A percentile compares a stretch with the other conserved stretches of the same genome.
Conservation (phyloP, 371 early-diverging fungal genomes). For the Apophysomyces sp. region DNA sequence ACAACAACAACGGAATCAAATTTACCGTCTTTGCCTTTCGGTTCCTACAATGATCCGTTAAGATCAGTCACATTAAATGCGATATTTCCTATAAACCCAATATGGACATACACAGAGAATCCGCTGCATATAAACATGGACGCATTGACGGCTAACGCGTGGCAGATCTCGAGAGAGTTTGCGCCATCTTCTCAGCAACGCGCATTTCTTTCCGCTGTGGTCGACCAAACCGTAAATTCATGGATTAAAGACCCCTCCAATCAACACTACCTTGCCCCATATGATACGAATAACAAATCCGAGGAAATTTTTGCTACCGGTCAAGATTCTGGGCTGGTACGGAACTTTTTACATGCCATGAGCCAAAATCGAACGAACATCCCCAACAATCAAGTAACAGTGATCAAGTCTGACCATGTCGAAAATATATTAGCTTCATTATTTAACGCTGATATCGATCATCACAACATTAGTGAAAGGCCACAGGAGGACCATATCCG, state of each 20-base stretch:
- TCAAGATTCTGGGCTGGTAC: conserved; percentile 14
- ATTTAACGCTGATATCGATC: conserved; percentile 9
- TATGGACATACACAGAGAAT: conserved; percentile 50
- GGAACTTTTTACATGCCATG: conserved; percentile 26
- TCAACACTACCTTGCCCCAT: conserved; percentile 41
- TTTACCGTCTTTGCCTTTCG: conserved; percentile 54
- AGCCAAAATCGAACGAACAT: conserved; percentile 8
- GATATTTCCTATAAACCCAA: conserved; percentile 58
- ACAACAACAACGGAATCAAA: conserved; percentile 2
- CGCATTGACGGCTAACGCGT: conserved; percentile 59
- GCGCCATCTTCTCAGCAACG: conserved; percentile 55
- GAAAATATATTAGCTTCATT: conserved; percentile 22
- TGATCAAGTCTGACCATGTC: conserved; percentile 25
- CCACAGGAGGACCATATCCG: not conserved
- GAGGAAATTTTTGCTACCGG: conserved; percentile 2
- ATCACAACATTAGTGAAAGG: not conserved
- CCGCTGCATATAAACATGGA: conserved; percentile 55
- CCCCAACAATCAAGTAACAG: conserved; percentile 3
- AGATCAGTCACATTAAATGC: conserved; percentile 59
- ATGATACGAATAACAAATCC: conserved; percentile 24
- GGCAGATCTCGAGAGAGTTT: conserved; percentile 60
- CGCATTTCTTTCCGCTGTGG: conserved; percentile 52
- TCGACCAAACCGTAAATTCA: conserved; percentile 60
- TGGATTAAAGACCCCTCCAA: conserved; percentile 60
- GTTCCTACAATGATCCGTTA: conserved; percentile 75